These are phyloP conservation scores for Skeletonema marinoi DNA, from an alignment of 108 stramenopile species.

Conservation along the genomic window DNA sequence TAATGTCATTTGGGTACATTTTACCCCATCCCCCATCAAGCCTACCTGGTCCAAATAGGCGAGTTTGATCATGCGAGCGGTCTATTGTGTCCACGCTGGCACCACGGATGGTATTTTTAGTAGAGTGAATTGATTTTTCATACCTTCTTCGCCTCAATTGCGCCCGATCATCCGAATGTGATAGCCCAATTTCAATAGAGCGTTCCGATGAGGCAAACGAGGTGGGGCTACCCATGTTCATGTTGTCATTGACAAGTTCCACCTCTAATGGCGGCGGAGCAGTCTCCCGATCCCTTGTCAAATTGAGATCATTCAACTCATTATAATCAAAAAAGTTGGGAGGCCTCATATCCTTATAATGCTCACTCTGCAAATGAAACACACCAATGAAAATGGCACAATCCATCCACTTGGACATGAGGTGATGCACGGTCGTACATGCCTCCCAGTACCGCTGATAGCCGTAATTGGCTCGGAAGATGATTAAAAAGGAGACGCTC, in stretches of 20 bases:
- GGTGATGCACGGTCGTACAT: constrained; percentile 39
- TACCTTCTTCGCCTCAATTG: constrained; percentile 13
- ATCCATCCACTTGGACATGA: constrained; percentile 83
- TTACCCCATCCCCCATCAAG: constrained; percentile 69
- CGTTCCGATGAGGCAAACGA: too few relatives aligned
- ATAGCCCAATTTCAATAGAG: not conserved
- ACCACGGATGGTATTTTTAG: constrained; percentile 4
- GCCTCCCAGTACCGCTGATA: constrained; percentile 83
- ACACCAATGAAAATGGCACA: constrained; percentile 48
- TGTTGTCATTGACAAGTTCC: not conserved
- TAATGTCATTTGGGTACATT: constrained; percentile 34
- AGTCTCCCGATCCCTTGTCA: constrained; percentile 68
- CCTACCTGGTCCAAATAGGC: constrained; percentile 52
- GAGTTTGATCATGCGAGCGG: constrained; percentile 20
- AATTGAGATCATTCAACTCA: constrained; percentile 52
- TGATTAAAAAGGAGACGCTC: constrained; percentile 61
- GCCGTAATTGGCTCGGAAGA: constrained; percentile 70
- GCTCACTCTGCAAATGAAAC: constrained; percentile 72
- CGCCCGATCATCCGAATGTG: not conserved
- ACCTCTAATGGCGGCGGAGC: not conserved
- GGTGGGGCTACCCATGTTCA: too few relatives aligned
- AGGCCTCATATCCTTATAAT: constrained; percentile 59
- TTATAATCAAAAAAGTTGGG: constrained; percentile 68
- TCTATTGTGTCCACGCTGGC: not conserved
- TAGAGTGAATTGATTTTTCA: constrained; percentile 38